phyloP scores from a whole-genome alignment of 768 basidiomycete species.

The Pleurotus giganteus region DNA sequence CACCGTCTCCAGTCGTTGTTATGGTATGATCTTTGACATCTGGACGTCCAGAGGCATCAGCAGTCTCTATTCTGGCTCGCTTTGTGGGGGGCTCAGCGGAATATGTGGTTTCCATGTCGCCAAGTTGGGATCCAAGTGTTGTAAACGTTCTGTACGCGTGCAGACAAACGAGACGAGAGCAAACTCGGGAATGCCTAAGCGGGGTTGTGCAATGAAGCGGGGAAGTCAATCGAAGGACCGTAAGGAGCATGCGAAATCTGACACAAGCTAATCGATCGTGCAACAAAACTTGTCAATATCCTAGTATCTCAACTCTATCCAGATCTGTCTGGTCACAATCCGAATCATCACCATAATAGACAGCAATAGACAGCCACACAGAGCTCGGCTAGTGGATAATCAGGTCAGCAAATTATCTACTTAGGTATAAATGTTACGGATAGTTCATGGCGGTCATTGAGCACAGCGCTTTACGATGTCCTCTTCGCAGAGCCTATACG shows the following conservation, averaged over 20 bases:
- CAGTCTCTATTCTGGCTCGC: background rate
- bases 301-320: too few species aligned
- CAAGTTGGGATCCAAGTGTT: background rate
- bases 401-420: too few species aligned
- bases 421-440: constrained; percentile 8
- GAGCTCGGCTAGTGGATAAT: too few species aligned
- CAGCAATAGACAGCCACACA: too few species aligned
- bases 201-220: background rate
- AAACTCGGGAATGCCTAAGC: background rate
- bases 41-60: background rate
- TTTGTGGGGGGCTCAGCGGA: background rate
- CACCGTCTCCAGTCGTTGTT: background rate
- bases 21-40: background rate
- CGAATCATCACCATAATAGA: too few species aligned
- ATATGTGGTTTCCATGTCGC: background rate
- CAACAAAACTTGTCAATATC: too few species aligned
- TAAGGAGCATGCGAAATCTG: background rate
- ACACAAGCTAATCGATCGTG: too few species aligned
- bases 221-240: background rate
- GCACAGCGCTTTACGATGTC: constrained; percentile 31
- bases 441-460: too few species aligned
- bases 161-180: too few species aligned
- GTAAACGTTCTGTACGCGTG: background rate
- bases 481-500: constrained; percentile 59
- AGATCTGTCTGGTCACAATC: too few species aligned